These are phyloP conservation scores for Gentiana macrophylla DNA, from an alignment of 257 asterid species.

Conservation along the genomic window DNA sequence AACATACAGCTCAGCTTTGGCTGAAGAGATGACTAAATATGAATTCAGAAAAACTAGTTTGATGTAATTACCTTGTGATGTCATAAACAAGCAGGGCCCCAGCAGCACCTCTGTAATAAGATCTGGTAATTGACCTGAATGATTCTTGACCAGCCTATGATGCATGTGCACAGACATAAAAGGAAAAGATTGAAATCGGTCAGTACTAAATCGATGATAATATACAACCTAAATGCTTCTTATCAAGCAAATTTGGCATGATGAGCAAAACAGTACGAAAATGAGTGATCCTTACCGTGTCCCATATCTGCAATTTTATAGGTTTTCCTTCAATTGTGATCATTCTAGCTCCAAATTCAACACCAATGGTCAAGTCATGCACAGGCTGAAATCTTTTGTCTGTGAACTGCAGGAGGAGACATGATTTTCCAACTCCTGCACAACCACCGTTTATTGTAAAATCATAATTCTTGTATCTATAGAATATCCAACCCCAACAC, in stretches of 20 bases:
- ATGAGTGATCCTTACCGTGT: slow-evolving; percentile 24
- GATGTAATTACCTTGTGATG: slow-evolving; percentile 21
- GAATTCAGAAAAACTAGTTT: background rate
- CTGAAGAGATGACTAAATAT: background rate
- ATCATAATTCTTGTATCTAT: too few relatives aligned
- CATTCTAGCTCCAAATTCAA: slow-evolving; percentile 62
- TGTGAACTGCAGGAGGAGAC: slow-evolving; percentile 53
- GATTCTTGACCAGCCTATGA: slow-evolving; percentile 62
- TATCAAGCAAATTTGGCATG: background rate
- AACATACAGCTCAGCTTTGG: background rate
- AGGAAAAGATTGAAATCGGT: background rate
- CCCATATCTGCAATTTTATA: slow-evolving; percentile 64
- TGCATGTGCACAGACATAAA: background rate
- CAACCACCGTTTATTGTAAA: too few relatives aligned
- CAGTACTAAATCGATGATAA: background rate
- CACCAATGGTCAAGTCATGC: slow-evolving; percentile 65
- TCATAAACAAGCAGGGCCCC: slow-evolving; percentile 67
- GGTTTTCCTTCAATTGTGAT: slow-evolving; percentile 44
- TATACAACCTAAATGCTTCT: too few relatives aligned
- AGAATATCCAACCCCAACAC: slow-evolving; percentile 76
- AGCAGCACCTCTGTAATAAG: slow-evolving; percentile 65
- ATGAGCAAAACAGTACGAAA: background rate
- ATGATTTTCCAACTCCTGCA: slow-evolving; percentile 60
- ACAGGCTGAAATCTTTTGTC: slow-evolving; percentile 61
- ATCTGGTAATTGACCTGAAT: slow-evolving; percentile 55